Percentiles rank a stretch among this genome's conserved stretches.
Evolutionary conservation across 2,329 filamentous ascomycete genomes (phyloP).

Genomic region (Lithohypha guttulata): DNA sequence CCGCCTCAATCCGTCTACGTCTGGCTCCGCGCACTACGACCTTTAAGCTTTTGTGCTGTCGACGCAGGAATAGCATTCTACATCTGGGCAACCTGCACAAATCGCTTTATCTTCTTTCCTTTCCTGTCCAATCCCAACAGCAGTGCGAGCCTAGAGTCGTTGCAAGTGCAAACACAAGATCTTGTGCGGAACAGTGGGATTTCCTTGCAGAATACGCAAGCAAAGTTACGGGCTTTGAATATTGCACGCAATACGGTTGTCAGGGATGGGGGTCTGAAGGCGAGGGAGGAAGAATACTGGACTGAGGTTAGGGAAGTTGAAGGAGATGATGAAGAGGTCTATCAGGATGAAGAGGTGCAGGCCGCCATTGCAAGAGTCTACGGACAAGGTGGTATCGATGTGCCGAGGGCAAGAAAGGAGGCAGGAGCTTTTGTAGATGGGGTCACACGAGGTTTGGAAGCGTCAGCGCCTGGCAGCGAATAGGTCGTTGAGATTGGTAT

Average conservation of each 20-base stretch:
- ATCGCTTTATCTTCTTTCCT: conserved; percentile 60
- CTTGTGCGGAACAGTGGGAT: conserved; percentile 37
- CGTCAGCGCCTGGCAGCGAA: too few species aligned
- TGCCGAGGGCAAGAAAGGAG: conserved; percentile 32
- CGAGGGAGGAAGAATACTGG: conserved; percentile 65
- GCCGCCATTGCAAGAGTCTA: conserved; percentile 63
- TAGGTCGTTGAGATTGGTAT: too few species aligned
- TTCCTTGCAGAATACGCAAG: conserved; percentile 48
- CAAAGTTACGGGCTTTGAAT: conserved; percentile 60
- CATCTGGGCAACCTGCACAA: conserved; percentile 68
- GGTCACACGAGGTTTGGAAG: conserved; percentile 31
- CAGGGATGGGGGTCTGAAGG: conserved; percentile 60
- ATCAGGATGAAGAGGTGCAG: conserved; percentile 58
- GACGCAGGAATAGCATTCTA: conserved; percentile 54
- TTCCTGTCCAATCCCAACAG: conserved; percentile 41
- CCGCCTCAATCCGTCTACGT: conserved; percentile 49
- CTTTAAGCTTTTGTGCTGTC: conserved; percentile 51
- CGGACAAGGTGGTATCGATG: conserved; percentile 36
- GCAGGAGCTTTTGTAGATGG: conserved; percentile 35
- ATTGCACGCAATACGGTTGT: conserved; percentile 71
- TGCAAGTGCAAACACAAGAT: conserved; percentile 20
- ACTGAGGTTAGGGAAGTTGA: conserved; percentile 51
- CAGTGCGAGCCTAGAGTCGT: conserved; percentile 51
- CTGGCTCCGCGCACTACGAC: conserved; percentile 53
- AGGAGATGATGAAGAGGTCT: conserved; percentile 45